A percentile compares a stretch with the other conserved stretches of the same genome.
These are phyloP conservation scores for Casuarina equisetifolia DNA, from an alignment of 306 rosid genomes.

Conservation along the genomic window DNA sequence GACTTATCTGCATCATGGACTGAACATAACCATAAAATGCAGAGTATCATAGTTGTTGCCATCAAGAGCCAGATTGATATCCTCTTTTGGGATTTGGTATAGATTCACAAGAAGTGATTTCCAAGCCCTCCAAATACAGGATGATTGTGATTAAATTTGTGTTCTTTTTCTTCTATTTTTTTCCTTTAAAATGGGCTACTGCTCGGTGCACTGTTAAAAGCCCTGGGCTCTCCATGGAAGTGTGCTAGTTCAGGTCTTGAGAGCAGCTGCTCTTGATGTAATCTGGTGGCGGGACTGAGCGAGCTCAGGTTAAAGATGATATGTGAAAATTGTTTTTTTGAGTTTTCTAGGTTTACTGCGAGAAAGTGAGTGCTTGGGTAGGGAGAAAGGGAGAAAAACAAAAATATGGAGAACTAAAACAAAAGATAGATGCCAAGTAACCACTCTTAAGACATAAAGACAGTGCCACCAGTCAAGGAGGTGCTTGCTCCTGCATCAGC, in stretches of 20 bases:
- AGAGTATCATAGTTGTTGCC: background rate
- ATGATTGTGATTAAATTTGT: background rate
- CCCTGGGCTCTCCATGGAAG: background rate
- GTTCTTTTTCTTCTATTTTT: background rate
- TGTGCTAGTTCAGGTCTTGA: background rate
- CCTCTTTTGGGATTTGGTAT: background rate
- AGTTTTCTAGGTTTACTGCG: no score
- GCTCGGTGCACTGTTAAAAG: background rate
- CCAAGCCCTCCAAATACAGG: background rate
- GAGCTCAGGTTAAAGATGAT: no score
- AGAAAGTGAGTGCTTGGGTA: no score
- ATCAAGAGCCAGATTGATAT: background rate
- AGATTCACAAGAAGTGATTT: background rate
- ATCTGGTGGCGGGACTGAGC: no score
- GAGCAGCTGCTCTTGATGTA: background rate
- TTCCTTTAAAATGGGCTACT: background rate
- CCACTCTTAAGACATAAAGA: no score
- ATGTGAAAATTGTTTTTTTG: no score
- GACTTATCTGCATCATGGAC: background rate
- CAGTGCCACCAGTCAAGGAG: no score
- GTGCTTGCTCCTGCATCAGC: no score
- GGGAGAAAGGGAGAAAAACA: no score
- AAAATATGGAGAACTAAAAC: no score
- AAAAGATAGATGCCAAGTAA: no score
- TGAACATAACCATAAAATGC: background rate